A percentile compares a stretch with the other conserved stretches of the same genome.
Conservation (phyloP, 768 basidiomycete genomes). For the Collybia sp. region DNA sequence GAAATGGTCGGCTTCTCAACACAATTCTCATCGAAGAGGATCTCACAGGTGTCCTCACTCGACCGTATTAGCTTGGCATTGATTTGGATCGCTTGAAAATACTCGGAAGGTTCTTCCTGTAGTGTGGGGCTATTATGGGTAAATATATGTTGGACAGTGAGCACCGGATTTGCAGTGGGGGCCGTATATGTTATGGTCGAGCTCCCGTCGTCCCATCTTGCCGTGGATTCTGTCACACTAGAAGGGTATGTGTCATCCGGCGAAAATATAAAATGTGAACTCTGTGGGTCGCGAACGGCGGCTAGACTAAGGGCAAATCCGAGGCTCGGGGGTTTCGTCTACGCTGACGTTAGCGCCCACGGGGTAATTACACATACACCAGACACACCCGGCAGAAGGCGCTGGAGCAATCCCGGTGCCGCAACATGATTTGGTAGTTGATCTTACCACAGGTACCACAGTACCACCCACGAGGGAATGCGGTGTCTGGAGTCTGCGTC, state of each 20-base stretch:
- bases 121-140: constrained; percentile 38
- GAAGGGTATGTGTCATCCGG: constrained; percentile 25
- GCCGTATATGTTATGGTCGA: constrained; percentile 26
- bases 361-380: background rate
- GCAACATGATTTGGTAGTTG: constrained; percentile 39
- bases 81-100: constrained; percentile 36
- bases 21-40: background rate
- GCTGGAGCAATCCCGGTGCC: constrained; percentile 42
- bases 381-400: constrained; percentile 31
- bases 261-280: constrained; percentile 21
- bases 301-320: constrained; percentile 23
- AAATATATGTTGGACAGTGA: constrained; percentile 38
- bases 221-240: constrained; percentile 7
- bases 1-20: too few relatives aligned
- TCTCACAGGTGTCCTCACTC: constrained; percentile 22
- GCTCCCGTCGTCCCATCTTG: constrained; percentile 26
- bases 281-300: constrained; percentile 29
- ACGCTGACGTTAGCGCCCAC: too few relatives aligned
- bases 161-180: constrained; percentile 3
- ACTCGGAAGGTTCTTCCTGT: constrained; percentile 30
- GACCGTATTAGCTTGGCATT: constrained; percentile 23
- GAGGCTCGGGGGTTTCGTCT: constrained; percentile 12
- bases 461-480: constrained; percentile 44
- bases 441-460: constrained; percentile 43
- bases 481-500: constrained; percentile 21